Evolutionary conservation across 2,329 filamentous ascomycete genomes (phyloP), one percentile per base, ranked within the genome.

Genomic region (Fusarium continuum): DNA sequence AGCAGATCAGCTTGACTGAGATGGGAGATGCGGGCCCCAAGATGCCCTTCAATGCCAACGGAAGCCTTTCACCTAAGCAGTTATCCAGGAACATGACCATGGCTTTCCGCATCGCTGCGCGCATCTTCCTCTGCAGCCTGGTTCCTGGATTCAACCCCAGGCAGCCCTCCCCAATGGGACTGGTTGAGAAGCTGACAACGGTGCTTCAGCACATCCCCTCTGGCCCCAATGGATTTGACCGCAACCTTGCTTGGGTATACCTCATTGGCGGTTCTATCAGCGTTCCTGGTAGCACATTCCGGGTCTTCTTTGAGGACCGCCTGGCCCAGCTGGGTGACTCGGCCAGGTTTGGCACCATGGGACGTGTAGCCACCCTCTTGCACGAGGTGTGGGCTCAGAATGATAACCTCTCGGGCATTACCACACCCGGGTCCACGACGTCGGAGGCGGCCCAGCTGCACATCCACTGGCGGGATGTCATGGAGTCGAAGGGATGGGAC

Each of bases 111-210:
- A 82, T 96, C 49, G 94, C 94, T 3, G 93, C 94, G 4, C 90
- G 94, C 73, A 93, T 99, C 79, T 97, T 97, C 78, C 88, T 98
- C n/a, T 97, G 93, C 87, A 93, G 91, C 73, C 83, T 99, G 29
- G 91, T 98, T 0, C 94, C 94, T 1, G 93, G 93, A 53, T 95
- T 94, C 78, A 88, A 89, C 70, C 90, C 91, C 41, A 84, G 83
- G 54, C 89, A 95, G 70, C 81, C 82, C 8, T 92, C 89, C 74
- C 93, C 89, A 72, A 82, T 90, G 70, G 88, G 88, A 65, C 84
- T 98, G 20, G 87, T 97, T 35, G 85, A 90, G 58, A 91, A 91
- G 71, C 86, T 97, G 61, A 88, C 90, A 22, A 85, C 87, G 54
- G 86, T 90, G 29, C 88, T 98, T 63, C 86, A 91, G 52, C 90